phyloP scores from a whole-genome alignment of 2,329 filamentous ascomycete genomes.

The Cladophialophora bantiana region DNA sequence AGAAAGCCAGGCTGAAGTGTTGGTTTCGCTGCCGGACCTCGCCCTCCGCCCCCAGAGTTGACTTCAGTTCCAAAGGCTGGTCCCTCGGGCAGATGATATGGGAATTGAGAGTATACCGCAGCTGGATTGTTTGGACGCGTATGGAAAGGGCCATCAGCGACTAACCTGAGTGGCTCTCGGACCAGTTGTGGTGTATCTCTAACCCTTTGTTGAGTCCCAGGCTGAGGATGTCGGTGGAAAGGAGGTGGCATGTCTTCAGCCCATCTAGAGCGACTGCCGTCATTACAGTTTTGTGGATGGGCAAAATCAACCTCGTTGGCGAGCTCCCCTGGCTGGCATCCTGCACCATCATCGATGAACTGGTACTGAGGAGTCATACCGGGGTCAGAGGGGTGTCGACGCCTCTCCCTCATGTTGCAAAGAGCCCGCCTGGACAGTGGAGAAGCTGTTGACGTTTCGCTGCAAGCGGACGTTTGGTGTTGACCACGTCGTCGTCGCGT shows the following conservation, averaged over 20 bases:
- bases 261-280: not conserved
- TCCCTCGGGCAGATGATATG: not conserved
- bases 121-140: not conserved
- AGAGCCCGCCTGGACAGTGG: not conserved
- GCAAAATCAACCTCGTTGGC: not conserved
- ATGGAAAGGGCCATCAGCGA: not conserved
- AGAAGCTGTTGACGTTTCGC: not conserved
- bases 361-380: slow-evolving; percentile 2
- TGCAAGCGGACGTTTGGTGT: not conserved
- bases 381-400: slow-evolving; percentile 7
- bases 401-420: not conserved
- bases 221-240: not conserved
- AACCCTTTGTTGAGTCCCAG: not conserved
- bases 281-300: not conserved
- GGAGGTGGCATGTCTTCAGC: not conserved
- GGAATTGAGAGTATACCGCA: not conserved
- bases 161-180: not conserved
- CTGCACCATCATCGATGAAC: not conserved
- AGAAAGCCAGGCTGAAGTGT: not conserved
- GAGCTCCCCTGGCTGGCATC: not conserved
- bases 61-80: too few relatives aligned
- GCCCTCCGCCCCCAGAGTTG: not conserved
- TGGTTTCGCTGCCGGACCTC: not conserved
- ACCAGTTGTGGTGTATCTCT: not conserved
- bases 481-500: not conserved